These are phyloP conservation scores for Microcos paniculata DNA, from an alignment of 345 rosid species.

Conservation along the genomic window DNA sequence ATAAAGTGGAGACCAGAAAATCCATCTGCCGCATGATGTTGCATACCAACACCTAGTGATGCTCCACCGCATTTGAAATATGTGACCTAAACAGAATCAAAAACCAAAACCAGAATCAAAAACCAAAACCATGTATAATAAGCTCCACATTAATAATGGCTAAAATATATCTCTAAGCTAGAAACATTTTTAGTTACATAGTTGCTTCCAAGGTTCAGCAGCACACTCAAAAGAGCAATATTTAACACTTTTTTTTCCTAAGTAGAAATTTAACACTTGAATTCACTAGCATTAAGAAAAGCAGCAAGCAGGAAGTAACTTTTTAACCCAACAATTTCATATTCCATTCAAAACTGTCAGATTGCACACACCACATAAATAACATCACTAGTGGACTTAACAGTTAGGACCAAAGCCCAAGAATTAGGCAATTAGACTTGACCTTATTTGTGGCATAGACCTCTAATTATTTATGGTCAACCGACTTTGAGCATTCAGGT, in stretches of 20 bases:
- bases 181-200: neutral
- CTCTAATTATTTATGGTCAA: neutral
- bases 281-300: neutral
- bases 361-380: neutral
- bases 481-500: neutral
- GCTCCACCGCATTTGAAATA: constrained; percentile 90
- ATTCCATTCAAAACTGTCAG: neutral
- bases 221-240: too few species aligned
- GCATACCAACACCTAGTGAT: constrained; percentile 98
- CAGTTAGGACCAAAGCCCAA: neutral
- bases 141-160: neutral
- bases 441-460: neutral
- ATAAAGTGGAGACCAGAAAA: constrained; percentile 94
- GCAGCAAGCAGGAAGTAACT: neutral
- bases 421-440: neutral
- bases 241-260: too few species aligned
- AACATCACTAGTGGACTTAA: neutral
- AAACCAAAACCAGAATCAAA: constrained; percentile 1
- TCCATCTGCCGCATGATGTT: constrained; percentile 93
- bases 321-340: neutral
- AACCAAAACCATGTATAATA: neutral
- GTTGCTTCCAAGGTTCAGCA: neutral
- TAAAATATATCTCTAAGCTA: neutral
- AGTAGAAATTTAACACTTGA: neutral
- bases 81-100: constrained; percentile 54